Conservation (phyloP, 1,139 yeast species). For the Yamadazyma kanchanaburiensis region DNA sequence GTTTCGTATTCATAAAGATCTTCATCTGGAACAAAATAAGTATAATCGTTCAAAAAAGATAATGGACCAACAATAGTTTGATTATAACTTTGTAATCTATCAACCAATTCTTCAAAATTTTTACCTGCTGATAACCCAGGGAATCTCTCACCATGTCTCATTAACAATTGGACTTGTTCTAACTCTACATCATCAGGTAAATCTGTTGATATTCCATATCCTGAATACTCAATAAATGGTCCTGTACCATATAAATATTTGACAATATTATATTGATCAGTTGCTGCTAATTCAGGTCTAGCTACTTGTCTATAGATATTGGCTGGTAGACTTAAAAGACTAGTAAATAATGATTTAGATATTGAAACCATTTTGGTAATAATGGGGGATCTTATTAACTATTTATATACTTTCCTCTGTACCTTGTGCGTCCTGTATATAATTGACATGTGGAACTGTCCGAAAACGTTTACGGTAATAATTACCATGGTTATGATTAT, state of each 20-base stretch:
- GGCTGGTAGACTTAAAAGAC: slow-evolving; percentile 12
- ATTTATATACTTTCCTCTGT: too few relatives aligned
- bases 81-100: slow-evolving; percentile 17
- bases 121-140: slow-evolving; percentile 27
- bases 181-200: slow-evolving; percentile 28
- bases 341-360: slow-evolving; percentile 9
- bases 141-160: slow-evolving; percentile 38
- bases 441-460: background rate
- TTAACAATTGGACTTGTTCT: slow-evolving; percentile 32
- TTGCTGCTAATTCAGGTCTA: slow-evolving; percentile 25
- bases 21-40: slow-evolving; percentile 21
- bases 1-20: slow-evolving; percentile 26
- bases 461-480: too few relatives aligned
- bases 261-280: slow-evolving; percentile 28
- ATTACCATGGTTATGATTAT: too few relatives aligned
- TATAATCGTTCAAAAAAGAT: slow-evolving; percentile 23
- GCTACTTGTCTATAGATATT: slow-evolving; percentile 19
- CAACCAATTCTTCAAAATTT: slow-evolving; percentile 18
- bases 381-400: too few relatives aligned
- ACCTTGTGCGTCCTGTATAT: background rate
- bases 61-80: slow-evolving; percentile 20
- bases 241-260: slow-evolving; percentile 34
- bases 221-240: slow-evolving; percentile 33
- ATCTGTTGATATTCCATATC: slow-evolving; percentile 32
- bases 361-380: slow-evolving; percentile 14